These are phyloP conservation scores for Starmerella tilneyi DNA, from an alignment of 805 yeast species.

Conservation along the genomic window DNA sequence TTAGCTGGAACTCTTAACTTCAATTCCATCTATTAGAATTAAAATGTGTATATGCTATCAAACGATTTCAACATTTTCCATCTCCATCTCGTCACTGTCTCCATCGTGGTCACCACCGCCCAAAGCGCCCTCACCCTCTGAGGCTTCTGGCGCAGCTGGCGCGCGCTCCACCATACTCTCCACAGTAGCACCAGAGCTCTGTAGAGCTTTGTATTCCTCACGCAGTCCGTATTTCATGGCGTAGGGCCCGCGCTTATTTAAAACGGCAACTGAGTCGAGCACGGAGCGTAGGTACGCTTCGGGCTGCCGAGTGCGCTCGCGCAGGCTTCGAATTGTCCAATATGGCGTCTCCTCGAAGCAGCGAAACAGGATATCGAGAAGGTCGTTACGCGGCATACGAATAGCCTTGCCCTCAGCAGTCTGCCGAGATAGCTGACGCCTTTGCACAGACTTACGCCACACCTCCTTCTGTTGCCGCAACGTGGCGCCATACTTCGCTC, in stretches of 20 bases:
- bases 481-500: slow-evolving; percentile 31
- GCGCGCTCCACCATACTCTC: slow-evolving; percentile 28
- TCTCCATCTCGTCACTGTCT: slow-evolving; percentile 68
- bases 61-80: slow-evolving; percentile 35
- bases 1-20: no score
- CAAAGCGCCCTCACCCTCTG: slow-evolving; percentile 34
- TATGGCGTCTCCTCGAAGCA: slow-evolving; percentile 91
- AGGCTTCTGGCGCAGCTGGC: slow-evolving; percentile 27
- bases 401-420: slow-evolving; percentile 74
- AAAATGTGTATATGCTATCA: background rate
- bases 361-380: slow-evolving; percentile 76
- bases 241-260: slow-evolving; percentile 92
- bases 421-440: slow-evolving; percentile 31
- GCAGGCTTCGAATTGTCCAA: slow-evolving; percentile 90
- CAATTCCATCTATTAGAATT: no score
- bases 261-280: slow-evolving; percentile 74
- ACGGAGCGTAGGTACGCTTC: slow-evolving; percentile 81
- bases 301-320: slow-evolving; percentile 91
- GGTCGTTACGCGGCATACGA: slow-evolving; percentile 85
- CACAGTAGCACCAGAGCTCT: slow-evolving; percentile 22
- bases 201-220: slow-evolving; percentile 70
- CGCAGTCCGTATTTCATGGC: slow-evolving; percentile 82
- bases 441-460: slow-evolving; percentile 25
- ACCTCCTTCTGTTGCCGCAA: slow-evolving; percentile 27
- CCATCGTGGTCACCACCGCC: slow-evolving; percentile 51